phyloP scores from a whole-genome alignment of 331 rosid genomes.

The Cydonia oblonga region DNA sequence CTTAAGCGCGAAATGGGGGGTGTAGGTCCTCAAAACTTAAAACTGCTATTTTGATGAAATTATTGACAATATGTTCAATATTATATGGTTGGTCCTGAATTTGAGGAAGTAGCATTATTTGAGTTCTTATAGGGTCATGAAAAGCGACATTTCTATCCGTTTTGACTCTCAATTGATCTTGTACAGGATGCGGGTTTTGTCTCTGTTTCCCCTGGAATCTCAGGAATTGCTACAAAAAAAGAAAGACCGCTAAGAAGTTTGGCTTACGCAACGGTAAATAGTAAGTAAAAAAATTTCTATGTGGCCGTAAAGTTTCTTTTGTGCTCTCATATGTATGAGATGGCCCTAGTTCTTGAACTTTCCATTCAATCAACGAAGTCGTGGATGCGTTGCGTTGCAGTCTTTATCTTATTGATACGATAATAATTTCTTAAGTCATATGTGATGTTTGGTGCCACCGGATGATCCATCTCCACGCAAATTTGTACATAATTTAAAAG shows the following conservation, averaged over 20 bases:
- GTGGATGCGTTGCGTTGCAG: neutral
- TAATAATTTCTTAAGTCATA: neutral
- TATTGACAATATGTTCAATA: neutral
- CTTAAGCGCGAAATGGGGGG: neutral
- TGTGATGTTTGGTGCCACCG: no score
- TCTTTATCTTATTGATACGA: neutral
- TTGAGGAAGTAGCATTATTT: neutral
- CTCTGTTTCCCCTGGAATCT: conserved; percentile 37
- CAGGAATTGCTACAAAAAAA: conserved; percentile 26
- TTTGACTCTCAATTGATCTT: conserved; percentile 7
- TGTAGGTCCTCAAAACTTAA: neutral
- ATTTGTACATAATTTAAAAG: neutral
- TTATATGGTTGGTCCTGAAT: neutral
- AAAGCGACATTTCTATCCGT: neutral
- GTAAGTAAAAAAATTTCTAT: neutral
- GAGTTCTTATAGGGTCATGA: neutral
- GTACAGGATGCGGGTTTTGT: conserved; percentile 58
- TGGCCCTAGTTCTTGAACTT: no score
- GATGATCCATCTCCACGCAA: no score
- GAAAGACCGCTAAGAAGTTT: conserved; percentile 34
- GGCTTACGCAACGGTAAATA: neutral
- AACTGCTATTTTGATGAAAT: neutral
- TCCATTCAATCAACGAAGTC: neutral
- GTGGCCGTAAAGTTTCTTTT: neutral
- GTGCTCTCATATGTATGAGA: neutral